Percentiles rank a stretch among this genome's conserved stretches.
phyloP scores from a whole-genome alignment of 192 early-diverging fungal species.

The Lunasporangiospora selenospora region DNA sequence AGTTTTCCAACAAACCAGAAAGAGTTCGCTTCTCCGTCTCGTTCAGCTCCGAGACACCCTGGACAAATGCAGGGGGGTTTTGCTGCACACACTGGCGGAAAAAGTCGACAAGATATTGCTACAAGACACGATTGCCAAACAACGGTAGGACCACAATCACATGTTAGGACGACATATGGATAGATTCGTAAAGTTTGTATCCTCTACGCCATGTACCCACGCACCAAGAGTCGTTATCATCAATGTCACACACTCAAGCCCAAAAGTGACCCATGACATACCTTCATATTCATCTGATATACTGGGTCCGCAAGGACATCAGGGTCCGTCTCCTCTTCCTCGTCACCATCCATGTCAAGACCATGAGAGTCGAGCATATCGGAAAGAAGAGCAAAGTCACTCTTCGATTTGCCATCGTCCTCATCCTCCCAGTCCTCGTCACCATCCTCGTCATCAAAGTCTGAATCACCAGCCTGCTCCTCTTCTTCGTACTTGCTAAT shows the following conservation, averaged over 20 bases:
- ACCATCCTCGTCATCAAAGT: slow-evolving; percentile 59
- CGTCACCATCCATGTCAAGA: slow-evolving; percentile 51
- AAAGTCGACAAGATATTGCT: slow-evolving; percentile 64
- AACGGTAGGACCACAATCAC: not conserved
- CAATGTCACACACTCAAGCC: too few species aligned
- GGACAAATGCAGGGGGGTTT: slow-evolving; percentile 42
- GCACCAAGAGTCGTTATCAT: too few species aligned
- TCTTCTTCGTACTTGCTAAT: slow-evolving; percentile 69
- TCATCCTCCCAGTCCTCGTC: slow-evolving; percentile 62
- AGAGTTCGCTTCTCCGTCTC: slow-evolving; percentile 36
- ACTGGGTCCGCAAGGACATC: slow-evolving; percentile 72
- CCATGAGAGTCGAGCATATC: slow-evolving; percentile 22
- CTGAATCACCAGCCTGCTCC: slow-evolving; percentile 59
- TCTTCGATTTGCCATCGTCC: slow-evolving; percentile 55
- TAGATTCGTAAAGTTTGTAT: too few species aligned
- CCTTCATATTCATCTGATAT: slow-evolving; percentile 71
- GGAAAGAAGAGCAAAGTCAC: slow-evolving; percentile 33
- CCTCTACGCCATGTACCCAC: too few species aligned
- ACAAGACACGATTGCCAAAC: slow-evolving; percentile 2
- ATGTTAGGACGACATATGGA: too few species aligned
- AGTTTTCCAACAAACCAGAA: slow-evolving; percentile 29
- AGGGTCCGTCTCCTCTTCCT: slow-evolving; percentile 68
- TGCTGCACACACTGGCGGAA: slow-evolving; percentile 63
- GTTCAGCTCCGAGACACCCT: slow-evolving; percentile 28
- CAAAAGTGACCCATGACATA: slow-evolving; percentile 6